A percentile compares a stretch with the other conserved stretches of the same genome.
Conservation (phyloP, 1,284 basidiomycete species). For the Earliella scabrosa region DNA sequence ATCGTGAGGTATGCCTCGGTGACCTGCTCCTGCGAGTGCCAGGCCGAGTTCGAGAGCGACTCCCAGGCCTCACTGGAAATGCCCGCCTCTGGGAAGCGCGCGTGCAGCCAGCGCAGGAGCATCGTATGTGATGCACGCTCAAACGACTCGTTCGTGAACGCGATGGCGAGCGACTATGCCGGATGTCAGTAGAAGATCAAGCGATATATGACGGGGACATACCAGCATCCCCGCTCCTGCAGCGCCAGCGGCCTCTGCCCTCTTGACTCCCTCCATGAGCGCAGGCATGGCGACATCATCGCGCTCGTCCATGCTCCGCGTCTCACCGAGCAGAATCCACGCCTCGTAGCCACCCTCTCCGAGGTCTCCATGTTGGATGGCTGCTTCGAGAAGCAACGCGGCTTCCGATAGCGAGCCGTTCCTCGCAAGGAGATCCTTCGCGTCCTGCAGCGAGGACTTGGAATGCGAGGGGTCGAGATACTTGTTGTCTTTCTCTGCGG, state of each 20-base stretch:
- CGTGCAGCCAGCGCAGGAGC: constrained; percentile 86
- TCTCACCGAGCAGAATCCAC: constrained; percentile 94
- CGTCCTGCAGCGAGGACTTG: constrained; percentile 65
- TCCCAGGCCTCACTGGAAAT: constrained; percentile 62
- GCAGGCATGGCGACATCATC: constrained; percentile 82
- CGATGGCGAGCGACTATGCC: constrained; percentile 97
- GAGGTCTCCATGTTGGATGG: constrained; percentile 79
- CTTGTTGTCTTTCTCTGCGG: constrained; percentile 67
- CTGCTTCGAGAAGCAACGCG: constrained; percentile 84
- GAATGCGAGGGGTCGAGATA: constrained; percentile 59
- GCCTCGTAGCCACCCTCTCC: constrained; percentile 86
- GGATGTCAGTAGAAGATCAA: constrained; percentile 2
- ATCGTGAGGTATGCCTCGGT: constrained; percentile 87
- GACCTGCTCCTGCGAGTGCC: constrained; percentile 85
- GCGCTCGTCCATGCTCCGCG: constrained; percentile 95
- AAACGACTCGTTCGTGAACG: constrained; percentile 95
- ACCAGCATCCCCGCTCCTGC: constrained; percentile 84
- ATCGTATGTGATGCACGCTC: constrained; percentile 89
- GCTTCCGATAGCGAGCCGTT: constrained; percentile 89
- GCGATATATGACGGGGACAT: constrained; percentile 34
- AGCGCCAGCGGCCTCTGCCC: constrained; percentile 64
- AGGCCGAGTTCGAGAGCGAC: constrained; percentile 70
- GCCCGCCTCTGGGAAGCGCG: constrained; percentile 74
- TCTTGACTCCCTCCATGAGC: constrained; percentile 68
- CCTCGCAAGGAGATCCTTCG: constrained; percentile 74